Percentiles rank a stretch among this genome's conserved stretches.
These are phyloP conservation scores for Bruguiera sexangula DNA, from an alignment of 345 rosid genomes.

Conservation along the genomic window DNA sequence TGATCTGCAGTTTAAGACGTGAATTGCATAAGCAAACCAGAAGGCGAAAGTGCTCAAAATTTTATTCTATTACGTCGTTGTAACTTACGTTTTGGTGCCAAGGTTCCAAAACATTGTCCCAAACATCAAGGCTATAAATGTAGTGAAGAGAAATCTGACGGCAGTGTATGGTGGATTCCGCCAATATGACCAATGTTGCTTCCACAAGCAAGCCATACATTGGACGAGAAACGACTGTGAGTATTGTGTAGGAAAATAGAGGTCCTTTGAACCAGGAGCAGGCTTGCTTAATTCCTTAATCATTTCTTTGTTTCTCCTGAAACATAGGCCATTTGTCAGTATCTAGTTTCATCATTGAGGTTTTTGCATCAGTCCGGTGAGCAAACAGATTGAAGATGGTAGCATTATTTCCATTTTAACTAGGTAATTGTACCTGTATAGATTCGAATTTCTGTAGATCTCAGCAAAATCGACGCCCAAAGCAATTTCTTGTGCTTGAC, in stretches of 20 bases:
- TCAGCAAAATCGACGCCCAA: conserved; percentile 39
- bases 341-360: too few species aligned
- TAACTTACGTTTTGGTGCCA: conserved; percentile 10
- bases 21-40: background rate
- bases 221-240: conserved; percentile 14
- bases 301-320: conserved; percentile 43
- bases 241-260: conserved; percentile 15
- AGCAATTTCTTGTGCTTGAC: conserved; percentile 37
- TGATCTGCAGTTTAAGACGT: conserved; percentile 3
- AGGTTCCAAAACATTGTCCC: conserved; percentile 21
- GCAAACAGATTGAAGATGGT: too few species aligned
- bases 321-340: background rate
- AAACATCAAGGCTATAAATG: conserved; percentile 11
- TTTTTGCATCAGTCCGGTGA: too few species aligned
- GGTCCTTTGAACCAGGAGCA: conserved; percentile 15
- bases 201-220: conserved; percentile 17
- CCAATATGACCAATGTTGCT: conserved; percentile 20
- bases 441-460: conserved; percentile 39
- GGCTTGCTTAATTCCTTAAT: conserved; percentile 15
- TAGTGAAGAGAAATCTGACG: conserved; percentile 14
- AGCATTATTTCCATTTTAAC: background rate
- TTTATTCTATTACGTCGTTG: background rate
- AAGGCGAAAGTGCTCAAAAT: too few species aligned
- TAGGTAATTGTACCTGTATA: conserved; percentile 27
- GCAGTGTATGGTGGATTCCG: conserved; percentile 21